Evolutionary conservation across 192 early-diverging fungal genomes (phyloP).

Genomic region (Coemansia sp.): DNA sequence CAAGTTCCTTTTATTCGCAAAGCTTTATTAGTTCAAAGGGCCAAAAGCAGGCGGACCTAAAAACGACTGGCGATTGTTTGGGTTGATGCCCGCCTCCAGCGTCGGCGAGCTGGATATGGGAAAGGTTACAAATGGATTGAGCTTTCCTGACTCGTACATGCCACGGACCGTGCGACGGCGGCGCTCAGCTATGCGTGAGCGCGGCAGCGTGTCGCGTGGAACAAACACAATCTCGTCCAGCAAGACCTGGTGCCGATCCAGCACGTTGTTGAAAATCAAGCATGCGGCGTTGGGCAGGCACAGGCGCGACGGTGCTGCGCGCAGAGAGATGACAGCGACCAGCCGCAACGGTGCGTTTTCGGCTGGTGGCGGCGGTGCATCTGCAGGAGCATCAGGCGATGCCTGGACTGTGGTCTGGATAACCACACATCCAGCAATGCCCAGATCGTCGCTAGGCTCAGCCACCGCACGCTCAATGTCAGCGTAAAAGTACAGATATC

Average conservation of each 20-base stretch:
- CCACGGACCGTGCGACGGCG: conserved; percentile 35
- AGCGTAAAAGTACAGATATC: conserved; percentile 67
- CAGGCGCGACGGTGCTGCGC: conserved; percentile 24
- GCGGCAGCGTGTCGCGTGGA: conserved; percentile 55
- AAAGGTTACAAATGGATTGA: conserved; percentile 36
- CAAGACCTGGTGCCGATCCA: conserved; percentile 71
- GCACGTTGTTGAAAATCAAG: conserved; percentile 60
- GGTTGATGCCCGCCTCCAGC: conserved; percentile 28
- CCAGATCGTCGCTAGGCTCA: conserved; percentile 55
- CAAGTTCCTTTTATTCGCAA: too few relatives aligned
- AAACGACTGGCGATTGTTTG: conserved; percentile 32
- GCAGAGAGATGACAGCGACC: conserved; percentile 39
- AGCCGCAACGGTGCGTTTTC: conserved; percentile 20
- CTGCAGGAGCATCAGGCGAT: conserved; percentile 9
- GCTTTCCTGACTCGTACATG: conserved; percentile 44
- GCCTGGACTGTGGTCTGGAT: conserved; percentile 35
- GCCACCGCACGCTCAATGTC: conserved; percentile 77
- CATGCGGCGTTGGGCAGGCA: conserved; percentile 58
- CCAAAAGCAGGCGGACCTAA: conserved; percentile 13
- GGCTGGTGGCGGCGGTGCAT: conserved; percentile 2
- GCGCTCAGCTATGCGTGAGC: conserved; percentile 62
- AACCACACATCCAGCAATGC: conserved; percentile 30
- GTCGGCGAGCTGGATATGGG: conserved; percentile 26
- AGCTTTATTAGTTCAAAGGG: too few relatives aligned
- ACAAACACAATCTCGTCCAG: conserved; percentile 70